Base-by-base conservation (phyloP, 768 basidiomycete species). In the Termitomyces sp. region DNA sequence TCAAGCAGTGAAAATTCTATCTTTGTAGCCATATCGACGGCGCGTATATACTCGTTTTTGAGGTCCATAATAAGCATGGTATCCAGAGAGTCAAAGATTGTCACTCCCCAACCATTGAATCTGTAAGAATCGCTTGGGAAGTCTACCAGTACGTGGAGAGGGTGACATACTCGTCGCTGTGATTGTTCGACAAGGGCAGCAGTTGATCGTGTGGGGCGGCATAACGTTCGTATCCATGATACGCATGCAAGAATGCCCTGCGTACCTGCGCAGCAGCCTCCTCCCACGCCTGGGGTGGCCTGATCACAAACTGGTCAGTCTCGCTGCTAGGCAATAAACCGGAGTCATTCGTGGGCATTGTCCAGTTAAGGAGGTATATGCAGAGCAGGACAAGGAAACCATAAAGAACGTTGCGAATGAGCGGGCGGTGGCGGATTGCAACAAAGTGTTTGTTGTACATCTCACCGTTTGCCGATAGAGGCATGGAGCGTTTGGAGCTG, bases 41-140 rank as follows among this genome's bases (percentile, higher is more conserved):
- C 89, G 5, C 85, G 78, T 12, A 72, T 58, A 67, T 88, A 95
- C 68, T 95, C 89, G 2, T 83, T 80, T 10, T 84, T 67, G 5
- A 95, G 75, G 13, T 79, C 89, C 85, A 96, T 88, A 30, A 98
- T 75, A 40, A 89, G 75, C 79, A 97, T 86, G 0, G 92, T 93
- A 67, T 95, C 93, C 5, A 97, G 77, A 5, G 91, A 84, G 67
- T 97, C 95, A 51, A 93, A 80, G 48, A 84, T 77, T 5, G 89
- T 87, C 1, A 89, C 79, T 26, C 86, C 87, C 90, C 90, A 93
- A 7, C 87, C 88, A 67, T 91, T 91, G 69, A 91, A 88, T 61
- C 89, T 91, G 44, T 60, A 5, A 49, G 48, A 41, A 30, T 26
- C 32, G 52, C 51, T 33, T 23, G 26, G 26, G 41, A 26, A 50